These are phyloP conservation scores for Aspergillus chevalieri DNA, from an alignment of 2,329 filamentous ascomycete genomes.

Conservation along the genomic window DNA sequence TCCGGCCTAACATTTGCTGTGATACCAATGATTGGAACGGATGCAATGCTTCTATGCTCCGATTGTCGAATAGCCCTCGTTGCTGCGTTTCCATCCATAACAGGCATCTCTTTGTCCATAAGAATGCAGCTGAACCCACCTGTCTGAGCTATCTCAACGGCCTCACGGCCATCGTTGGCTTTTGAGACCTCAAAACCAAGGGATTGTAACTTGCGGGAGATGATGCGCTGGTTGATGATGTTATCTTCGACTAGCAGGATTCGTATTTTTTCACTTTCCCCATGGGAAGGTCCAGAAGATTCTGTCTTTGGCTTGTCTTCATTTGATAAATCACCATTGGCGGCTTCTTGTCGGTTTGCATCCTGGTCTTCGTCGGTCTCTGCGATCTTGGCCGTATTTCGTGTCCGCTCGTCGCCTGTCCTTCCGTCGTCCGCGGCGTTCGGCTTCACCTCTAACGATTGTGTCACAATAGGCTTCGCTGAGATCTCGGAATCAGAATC, in stretches of 20 bases:
- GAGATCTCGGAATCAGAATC: constrained; percentile 9
- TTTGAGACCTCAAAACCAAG: constrained; percentile 30
- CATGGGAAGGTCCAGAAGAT: not conserved
- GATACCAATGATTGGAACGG: constrained; percentile 31
- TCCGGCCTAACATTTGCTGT: constrained; percentile 72
- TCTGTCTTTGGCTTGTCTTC: not conserved
- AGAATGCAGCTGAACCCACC: constrained; percentile 56
- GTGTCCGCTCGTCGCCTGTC: too few species aligned
- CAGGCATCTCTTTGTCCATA: constrained; percentile 79
- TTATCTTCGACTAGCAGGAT: constrained; percentile 43
- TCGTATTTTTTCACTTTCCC: constrained; percentile 1
- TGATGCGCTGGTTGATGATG: constrained; percentile 36
- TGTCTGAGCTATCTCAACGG: constrained; percentile 35
- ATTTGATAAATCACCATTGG: not conserved
- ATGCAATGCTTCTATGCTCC: constrained; percentile 49
- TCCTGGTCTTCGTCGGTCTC: not conserved
- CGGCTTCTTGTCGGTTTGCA: not conserved
- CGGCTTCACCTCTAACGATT: constrained; percentile 6
- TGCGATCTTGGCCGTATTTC: constrained; percentile 8
- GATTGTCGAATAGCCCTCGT: constrained; percentile 63
- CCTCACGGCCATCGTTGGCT: constrained; percentile 37
- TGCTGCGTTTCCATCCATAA: constrained; percentile 75
- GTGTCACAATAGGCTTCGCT: constrained; percentile 8
- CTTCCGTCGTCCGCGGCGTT: constrained; percentile 3
- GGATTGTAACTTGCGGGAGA: constrained; percentile 31